Evolutionary conservation across 306 rosid genomes (phyloP).

Genomic region (Quercus berberidifolia): DNA sequence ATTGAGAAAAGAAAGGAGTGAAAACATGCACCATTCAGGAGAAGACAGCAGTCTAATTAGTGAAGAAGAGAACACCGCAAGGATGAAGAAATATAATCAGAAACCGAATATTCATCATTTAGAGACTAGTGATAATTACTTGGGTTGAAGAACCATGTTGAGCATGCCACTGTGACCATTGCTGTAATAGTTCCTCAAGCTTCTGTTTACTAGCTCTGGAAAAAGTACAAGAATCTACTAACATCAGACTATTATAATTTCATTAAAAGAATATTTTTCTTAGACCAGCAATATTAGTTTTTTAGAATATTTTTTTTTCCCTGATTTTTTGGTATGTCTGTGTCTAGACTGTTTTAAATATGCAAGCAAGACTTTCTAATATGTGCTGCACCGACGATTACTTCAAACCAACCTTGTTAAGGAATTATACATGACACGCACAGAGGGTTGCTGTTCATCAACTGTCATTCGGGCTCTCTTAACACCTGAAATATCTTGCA

Average conservation of each 20-base stretch:
- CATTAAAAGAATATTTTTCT: neutral
- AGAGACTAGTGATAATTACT: constrained; percentile 31
- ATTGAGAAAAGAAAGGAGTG: neutral
- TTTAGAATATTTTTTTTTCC: neutral
- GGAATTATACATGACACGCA: constrained; percentile 57
- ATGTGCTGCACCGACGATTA: constrained; percentile 1
- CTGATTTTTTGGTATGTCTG: neutral
- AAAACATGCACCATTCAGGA: neutral
- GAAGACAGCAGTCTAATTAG: neutral
- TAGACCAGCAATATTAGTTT: neutral
- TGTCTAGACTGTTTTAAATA: neutral
- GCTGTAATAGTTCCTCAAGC: constrained; percentile 79
- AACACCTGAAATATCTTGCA: constrained; percentile 55
- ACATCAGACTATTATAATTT: constrained; percentile 12
- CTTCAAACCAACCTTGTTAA: constrained; percentile 66
- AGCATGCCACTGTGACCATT: constrained; percentile 98
- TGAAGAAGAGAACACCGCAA: neutral
- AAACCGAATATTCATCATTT: neutral
- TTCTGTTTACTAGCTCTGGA: constrained; percentile 78
- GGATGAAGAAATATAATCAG: too few species aligned
- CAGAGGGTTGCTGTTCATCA: constrained; percentile 70
- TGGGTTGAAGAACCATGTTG: constrained; percentile 46
- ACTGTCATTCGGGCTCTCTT: constrained; percentile 57
- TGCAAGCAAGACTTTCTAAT: neutral
- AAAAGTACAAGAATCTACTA: constrained; percentile 18